Evolutionary conservation across 176 grass and related monocot species (phyloP).

Genomic region (Coix lacrymajobi): DNA sequence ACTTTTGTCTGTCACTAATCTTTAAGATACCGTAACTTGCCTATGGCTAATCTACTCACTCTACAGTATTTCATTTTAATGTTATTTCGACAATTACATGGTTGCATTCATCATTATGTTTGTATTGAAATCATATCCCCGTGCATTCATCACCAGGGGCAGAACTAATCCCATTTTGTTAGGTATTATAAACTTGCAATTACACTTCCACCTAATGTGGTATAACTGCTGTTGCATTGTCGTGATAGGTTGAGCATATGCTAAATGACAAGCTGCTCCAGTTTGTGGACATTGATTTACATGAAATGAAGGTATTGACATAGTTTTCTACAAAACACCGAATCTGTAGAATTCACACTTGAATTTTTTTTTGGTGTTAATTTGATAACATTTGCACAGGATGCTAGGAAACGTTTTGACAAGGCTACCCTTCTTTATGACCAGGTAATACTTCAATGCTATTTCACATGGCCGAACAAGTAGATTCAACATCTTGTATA

Average conservation of each 20-base stretch:
- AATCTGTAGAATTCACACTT: constrained; percentile 17
- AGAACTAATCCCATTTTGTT: neutral
- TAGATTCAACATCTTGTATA: neutral
- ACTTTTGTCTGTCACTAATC: neutral
- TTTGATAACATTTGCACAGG: constrained; percentile 45
- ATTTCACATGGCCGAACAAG: neutral
- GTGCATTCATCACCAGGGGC: neutral
- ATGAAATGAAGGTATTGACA: constrained; percentile 73
- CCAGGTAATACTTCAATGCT: constrained; percentile 50
- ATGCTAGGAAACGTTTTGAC: constrained; percentile 89
- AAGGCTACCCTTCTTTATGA: constrained; percentile 97
- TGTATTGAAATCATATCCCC: neutral
- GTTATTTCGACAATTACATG: neutral
- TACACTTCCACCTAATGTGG: constrained; percentile 3
- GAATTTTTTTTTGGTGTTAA: constrained; percentile 12
- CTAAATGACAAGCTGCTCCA: constrained; percentile 96
- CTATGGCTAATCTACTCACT: neutral
- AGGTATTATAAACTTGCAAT: neutral
- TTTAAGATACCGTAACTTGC: neutral
- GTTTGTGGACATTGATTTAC: constrained; percentile 95
- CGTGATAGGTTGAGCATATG: constrained; percentile 82
- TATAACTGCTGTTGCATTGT: constrained; percentile 23
- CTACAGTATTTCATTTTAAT: neutral
- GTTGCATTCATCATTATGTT: neutral
- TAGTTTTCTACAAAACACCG: constrained; percentile 4